These are phyloP conservation scores for Inosperma sp. DNA, from an alignment of 768 basidiomycete species.

Conservation along the genomic window DNA sequence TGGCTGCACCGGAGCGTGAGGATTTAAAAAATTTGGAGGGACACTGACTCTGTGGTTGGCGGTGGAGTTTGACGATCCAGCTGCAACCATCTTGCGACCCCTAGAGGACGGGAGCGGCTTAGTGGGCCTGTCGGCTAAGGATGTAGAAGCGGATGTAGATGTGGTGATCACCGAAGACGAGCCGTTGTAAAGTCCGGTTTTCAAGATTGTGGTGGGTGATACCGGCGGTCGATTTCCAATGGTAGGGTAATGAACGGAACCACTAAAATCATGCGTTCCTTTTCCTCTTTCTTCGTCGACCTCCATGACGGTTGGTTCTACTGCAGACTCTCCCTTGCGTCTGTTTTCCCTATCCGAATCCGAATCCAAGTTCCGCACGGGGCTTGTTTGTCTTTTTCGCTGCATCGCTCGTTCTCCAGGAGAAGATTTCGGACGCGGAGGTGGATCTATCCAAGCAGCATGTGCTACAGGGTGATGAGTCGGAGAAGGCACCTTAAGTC, in stretches of 20 bases:
- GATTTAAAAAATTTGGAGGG: conserved; percentile 18
- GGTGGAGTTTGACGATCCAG: conserved; percentile 24
- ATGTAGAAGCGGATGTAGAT: conserved; percentile 13
- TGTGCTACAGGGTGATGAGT: conserved; percentile 16
- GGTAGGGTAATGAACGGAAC: background rate
- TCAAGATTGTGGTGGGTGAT: conserved; percentile 24
- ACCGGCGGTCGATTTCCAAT: conserved; percentile 16
- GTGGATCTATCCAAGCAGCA: conserved; percentile 35
- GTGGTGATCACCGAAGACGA: conserved; percentile 21
- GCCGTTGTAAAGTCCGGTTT: conserved; percentile 19
- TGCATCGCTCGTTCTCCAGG: conserved; percentile 57
- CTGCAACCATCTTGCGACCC: conserved; percentile 46
- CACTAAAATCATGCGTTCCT: background rate
- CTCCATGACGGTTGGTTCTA: conserved; percentile 18
- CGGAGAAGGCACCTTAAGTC: conserved; percentile 18
- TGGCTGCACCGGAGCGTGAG: conserved; percentile 44
- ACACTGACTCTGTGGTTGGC: conserved; percentile 4
- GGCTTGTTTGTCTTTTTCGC: conserved; percentile 44
- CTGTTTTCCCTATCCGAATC: conserved; percentile 29
- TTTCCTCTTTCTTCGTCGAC: conserved; percentile 19
- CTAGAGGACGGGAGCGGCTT: conserved; percentile 57
- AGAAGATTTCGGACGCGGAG: conserved; percentile 71
- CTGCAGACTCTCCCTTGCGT: conserved; percentile 9
- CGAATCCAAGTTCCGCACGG: conserved; percentile 27
- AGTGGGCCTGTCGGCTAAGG: conserved; percentile 47